These are phyloP conservation scores for Pseudoscleropodium purum DNA, from an alignment of 225 moss, liverwort and hornwort genomes.

Conservation along the genomic window DNA sequence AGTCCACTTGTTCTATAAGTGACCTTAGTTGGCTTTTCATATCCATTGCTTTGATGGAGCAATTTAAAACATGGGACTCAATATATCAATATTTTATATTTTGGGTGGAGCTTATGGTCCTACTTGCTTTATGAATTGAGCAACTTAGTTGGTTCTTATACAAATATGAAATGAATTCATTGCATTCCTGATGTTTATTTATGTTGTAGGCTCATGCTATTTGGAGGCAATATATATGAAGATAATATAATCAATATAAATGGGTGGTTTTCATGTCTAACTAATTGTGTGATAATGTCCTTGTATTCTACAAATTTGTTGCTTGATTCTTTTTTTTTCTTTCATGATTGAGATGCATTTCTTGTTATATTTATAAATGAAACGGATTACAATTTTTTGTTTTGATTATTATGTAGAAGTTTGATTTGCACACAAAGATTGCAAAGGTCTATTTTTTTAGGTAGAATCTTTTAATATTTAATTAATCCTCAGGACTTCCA, in stretches of 20 bases:
- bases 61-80: neutral
- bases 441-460: neutral
- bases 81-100: neutral
- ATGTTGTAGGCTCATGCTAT: neutral
- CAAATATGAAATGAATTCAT: neutral
- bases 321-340: neutral
- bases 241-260: neutral
- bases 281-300: neutral
- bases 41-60: accelerated
- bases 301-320: neutral
- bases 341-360: neutral
- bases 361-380: neutral
- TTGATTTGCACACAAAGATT: neutral
- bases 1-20: neutral
- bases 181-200: neutral
- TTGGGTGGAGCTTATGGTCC: neutral
- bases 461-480: neutral
- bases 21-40: neutral
- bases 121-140: neutral
- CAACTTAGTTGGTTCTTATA: neutral
- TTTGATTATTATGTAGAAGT: neutral
- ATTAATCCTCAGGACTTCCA: neutral
- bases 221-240: neutral
- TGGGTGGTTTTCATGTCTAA: neutral
- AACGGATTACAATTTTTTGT: neutral